Percentiles rank a stretch among this genome's conserved stretches.
These are phyloP conservation scores for Trypanosoma brucei DNA, from an alignment of 208 protist species.

Conservation along the genomic window DNA sequence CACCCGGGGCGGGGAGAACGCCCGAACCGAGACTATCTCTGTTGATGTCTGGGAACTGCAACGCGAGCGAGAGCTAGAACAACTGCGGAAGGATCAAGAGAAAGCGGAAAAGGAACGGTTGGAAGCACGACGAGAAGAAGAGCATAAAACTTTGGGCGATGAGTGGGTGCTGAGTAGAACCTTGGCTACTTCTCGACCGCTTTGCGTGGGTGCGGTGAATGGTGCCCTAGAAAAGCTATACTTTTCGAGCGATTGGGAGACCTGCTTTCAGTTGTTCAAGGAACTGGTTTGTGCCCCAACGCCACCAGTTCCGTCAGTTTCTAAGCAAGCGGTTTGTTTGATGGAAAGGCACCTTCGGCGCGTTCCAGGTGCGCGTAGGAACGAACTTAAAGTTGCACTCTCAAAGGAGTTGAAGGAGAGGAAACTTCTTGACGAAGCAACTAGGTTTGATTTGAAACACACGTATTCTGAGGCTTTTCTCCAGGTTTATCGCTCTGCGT, in stretches of 20 bases:
- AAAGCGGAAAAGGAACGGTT: conserved; percentile 51
- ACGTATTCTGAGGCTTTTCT: conserved; percentile 23
- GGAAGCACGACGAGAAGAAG: conserved; percentile 34
- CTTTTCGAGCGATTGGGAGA: conserved; percentile 21
- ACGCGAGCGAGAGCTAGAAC: conserved; percentile 71
- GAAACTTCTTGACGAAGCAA: conserved; percentile 21
- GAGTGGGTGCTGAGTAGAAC: conserved; percentile 50
- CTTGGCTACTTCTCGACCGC: background rate
- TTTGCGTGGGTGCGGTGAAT: background rate
- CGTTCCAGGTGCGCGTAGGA: conserved; percentile 14
- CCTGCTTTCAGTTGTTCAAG: conserved; percentile 19
- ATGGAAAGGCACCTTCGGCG: conserved; percentile 19
- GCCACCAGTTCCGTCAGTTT: background rate
- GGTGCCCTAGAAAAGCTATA: conserved; percentile 18
- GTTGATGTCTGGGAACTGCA: conserved; percentile 84
- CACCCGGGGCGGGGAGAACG: background rate
- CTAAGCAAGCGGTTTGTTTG: conserved; percentile 17
- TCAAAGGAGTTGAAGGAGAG: conserved; percentile 23
- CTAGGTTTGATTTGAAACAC: conserved; percentile 26
- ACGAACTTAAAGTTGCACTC: conserved; percentile 7
- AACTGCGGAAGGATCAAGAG: conserved; percentile 53
- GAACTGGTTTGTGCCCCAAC: conserved; percentile 4
- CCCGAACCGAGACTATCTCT: conserved; percentile 30
- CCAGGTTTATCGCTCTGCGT: conserved; percentile 21
- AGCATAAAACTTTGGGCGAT: conserved; percentile 60